These are phyloP conservation scores for Lactifluus subvellereus DNA, from an alignment of 768 basidiomycete genomes.

Conservation along the genomic window DNA sequence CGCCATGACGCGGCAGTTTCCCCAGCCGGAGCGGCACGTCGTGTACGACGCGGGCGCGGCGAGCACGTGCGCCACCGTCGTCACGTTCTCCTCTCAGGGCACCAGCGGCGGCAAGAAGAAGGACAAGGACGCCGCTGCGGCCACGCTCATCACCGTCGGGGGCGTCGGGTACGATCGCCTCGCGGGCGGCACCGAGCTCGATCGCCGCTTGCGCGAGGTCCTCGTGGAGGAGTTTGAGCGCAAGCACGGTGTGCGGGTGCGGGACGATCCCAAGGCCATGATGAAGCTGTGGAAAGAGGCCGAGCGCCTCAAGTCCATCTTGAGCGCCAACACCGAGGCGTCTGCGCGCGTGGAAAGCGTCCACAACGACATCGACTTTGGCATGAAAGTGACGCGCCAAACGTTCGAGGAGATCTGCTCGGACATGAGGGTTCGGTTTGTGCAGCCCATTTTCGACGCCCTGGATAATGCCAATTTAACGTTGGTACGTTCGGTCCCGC, in stretches of 20 bases:
- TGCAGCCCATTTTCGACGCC: constrained; percentile 70
- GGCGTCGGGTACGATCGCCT: constrained; percentile 77
- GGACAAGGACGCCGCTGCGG: constrained; percentile 34
- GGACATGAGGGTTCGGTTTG: constrained; percentile 58
- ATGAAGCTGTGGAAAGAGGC: constrained; percentile 95
- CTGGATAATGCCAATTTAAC: constrained; percentile 59
- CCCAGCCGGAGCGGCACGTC: constrained; percentile 74
- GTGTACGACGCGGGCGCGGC: constrained; percentile 94
- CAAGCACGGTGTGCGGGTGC: constrained; percentile 63
- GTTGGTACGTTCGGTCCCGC: constrained; percentile 41
- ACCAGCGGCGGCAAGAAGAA: constrained; percentile 32
- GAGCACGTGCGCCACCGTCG: constrained; percentile 71
- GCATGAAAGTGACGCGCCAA: constrained; percentile 65
- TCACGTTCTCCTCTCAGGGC: constrained; percentile 49
- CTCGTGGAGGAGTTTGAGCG: constrained; percentile 69
- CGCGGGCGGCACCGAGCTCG: constrained; percentile 78
- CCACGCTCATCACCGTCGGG: constrained; percentile 70
- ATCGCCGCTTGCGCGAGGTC: constrained; percentile 75
- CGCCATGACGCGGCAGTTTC: constrained; percentile 91
- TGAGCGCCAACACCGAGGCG: constrained; percentile 89
- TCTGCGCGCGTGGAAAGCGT: constrained; percentile 78
- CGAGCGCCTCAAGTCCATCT: constrained; percentile 78
- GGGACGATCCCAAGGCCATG: constrained; percentile 75
- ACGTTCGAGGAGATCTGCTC: constrained; percentile 72
- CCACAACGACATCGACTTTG: constrained; percentile 88